Evolutionary conservation across 1,284 basidiomycete genomes (phyloP), one percentile per base, ranked within the genome.

Genomic region (Pseudozyma sp.): DNA sequence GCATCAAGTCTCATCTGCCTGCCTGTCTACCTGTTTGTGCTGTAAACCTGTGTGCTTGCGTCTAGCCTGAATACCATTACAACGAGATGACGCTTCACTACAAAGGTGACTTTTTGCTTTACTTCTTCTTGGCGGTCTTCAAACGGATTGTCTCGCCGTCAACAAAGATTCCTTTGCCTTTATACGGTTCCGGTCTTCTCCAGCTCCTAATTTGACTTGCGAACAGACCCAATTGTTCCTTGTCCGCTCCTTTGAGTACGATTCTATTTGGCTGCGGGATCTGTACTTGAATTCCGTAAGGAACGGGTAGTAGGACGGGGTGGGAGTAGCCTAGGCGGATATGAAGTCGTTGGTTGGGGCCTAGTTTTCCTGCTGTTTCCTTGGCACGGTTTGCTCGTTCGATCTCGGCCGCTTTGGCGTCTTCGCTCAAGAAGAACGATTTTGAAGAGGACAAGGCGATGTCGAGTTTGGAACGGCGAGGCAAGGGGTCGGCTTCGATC

Each of bases 61-160:
- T 31, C 25, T 31, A 31, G 25, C 25, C 3, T 31, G 25, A 31
- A 31, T 31, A 31, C 25, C 25, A 31, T 31, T 31, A 31, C 25
- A 31, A 31, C 25, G 25, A 31, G 25, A 31, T 31, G 25, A 31
- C 25, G 25, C 25, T 31, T 6, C 3, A 31, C 25, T 31, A 31
- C 25, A 31, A 31, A 31, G 25, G 25, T 31, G 6, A 42, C 12
- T 42, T 42, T 42, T 42, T 2, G 18, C 12, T 87, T 87, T 93
- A 97, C 88, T 97, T 97, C 89, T 97, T 97, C 89, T 95, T 96
- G 67, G 95, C 91, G 70, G 91, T 90, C 87, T 93, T 96, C 72
- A 97, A 90, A 83, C 91, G 90, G 80, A 97, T 92, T 51, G 91
- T 92, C 86, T 98, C 95, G 77, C 90, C 89, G 35, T 92, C 92